Percentiles rank a stretch among this genome's conserved stretches.
These are phyloP conservation scores for Cystobasidium ongulense DNA, from an alignment of 768 basidiomycete species.

Conservation along the genomic window DNA sequence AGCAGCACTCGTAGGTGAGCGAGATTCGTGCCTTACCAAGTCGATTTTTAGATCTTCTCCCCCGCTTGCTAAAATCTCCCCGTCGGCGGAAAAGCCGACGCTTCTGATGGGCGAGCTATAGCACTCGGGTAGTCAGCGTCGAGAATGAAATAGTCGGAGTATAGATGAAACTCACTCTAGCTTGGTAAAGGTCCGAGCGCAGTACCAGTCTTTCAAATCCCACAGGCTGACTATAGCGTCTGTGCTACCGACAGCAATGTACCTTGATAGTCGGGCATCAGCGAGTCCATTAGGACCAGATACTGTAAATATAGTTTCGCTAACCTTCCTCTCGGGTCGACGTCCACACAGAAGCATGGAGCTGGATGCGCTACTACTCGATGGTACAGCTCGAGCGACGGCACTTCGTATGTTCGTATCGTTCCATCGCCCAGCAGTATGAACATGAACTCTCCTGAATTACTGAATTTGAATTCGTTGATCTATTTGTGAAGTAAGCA, in stretches of 20 bases:
- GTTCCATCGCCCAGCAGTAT: conserved; percentile 31
- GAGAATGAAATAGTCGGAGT: not conserved
- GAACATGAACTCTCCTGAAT: conserved; percentile 36
- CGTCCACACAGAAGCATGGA: conserved; percentile 29
- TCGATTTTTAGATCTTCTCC: conserved; percentile 25
- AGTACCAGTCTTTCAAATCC: conserved; percentile 39
- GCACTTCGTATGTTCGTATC: conserved; percentile 26
- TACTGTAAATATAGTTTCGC: not conserved
- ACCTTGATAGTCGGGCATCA: conserved; percentile 10
- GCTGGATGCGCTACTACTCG: conserved; percentile 18
- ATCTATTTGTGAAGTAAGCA: conserved; percentile 3
- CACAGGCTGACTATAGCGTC: conserved; percentile 38
- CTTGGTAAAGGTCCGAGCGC: conserved; percentile 29
- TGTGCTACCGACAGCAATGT: conserved; percentile 37
- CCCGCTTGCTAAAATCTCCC: conserved; percentile 15
- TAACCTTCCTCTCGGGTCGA: conserved; percentile 40
- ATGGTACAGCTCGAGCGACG: conserved; percentile 31
- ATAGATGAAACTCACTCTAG: conserved; percentile 33
- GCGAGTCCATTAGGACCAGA: not conserved
- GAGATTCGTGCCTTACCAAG: too few species aligned
- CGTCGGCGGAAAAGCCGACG: conserved; percentile 24
- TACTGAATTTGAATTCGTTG: conserved; percentile 39
- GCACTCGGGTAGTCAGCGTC: not conserved
- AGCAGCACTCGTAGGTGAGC: not conserved
- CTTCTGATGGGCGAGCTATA: conserved; percentile 20